Evolutionary conservation across 768 basidiomycete species (phyloP), one percentile per base, ranked within the genome.

Genomic region (Tylopilus vinaceipallidus): DNA sequence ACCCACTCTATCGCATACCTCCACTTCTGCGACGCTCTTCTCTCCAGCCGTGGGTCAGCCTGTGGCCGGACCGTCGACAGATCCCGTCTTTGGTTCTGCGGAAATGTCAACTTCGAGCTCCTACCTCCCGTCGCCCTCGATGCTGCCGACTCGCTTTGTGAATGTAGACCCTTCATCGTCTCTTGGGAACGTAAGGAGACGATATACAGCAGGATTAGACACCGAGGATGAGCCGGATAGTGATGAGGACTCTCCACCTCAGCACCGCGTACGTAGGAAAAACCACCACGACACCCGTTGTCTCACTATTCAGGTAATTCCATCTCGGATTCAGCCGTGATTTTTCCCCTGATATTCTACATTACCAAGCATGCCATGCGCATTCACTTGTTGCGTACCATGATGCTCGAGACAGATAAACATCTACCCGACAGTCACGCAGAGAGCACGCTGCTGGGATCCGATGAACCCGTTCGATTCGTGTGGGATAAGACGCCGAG

Each of bases 401-500:
- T 90, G 82, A 68, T 73, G 17, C 49, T 86, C 6, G 71, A 76
- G 7, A 74, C 64, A 32, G 84, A 82, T 56, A 79, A 80, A 50
- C 61, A 76, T 1, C 69, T 89, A 8, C 88, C 88, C 1, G 79
- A 80, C 48, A 81, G 77, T 45, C 80, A 86, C 57, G 56, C 59
- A 10, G 86, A 89, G 58, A 83, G 80, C 14, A 69, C 64, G 11
- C 58, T 67, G 3, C 57, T 82, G 1, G 70, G 67, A 3, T 58
- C 71, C 11, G 62, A 73, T 19, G 76, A 82, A n/a, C 78, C 85
- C 1, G 73, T 89, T 13, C 82, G 87, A 17, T 89, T 89, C 55
- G 82, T 88, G 4, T 90, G 88, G 88, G 81, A 84, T 53, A 87
- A 86, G 63, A 90, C 88, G 2, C 73, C 78, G 11, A 86, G 82